Percentiles rank a stretch among this genome's conserved stretches.
Evolutionary conservation across 768 basidiomycete species (phyloP).

Genomic region (Pleurotus djamor): DNA sequence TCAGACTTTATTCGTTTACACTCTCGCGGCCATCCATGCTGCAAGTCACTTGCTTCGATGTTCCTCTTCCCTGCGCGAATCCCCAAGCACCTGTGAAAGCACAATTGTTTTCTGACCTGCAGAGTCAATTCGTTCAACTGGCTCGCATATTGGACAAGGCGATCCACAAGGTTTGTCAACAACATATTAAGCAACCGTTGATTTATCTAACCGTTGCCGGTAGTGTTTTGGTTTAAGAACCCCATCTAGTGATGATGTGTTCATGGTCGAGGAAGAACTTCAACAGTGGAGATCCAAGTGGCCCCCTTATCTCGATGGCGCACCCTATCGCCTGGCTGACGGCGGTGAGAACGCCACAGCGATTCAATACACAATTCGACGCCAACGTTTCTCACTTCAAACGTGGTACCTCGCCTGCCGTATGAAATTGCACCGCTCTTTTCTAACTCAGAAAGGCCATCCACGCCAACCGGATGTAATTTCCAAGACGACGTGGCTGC

Average conservation of each 20-base stretch:
- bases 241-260: constrained; percentile 31
- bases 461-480: constrained; percentile 16
- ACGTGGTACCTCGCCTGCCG: constrained; percentile 46
- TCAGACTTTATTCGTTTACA: constrained; percentile 39
- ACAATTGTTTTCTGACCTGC: constrained; percentile 27
- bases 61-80: constrained; percentile 28
- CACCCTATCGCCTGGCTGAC: constrained; percentile 22
- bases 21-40: constrained; percentile 45
- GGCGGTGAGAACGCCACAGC: constrained; percentile 17
- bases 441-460: constrained; percentile 31
- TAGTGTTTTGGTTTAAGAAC: constrained; percentile 34
- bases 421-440: constrained; percentile 42
- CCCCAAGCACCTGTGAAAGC: constrained; percentile 29
- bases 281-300: constrained; percentile 40
- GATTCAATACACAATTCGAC: constrained; percentile 27
- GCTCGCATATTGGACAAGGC: constrained; percentile 36
- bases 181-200: too few relatives aligned
- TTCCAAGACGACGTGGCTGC: constrained; percentile 22
- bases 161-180: constrained; percentile 32
- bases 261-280: constrained; percentile 40
- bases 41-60: constrained; percentile 30
- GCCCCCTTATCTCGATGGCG: constrained; percentile 36
- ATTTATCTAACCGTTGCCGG: too few relatives aligned
- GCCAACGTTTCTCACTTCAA: constrained; percentile 39
- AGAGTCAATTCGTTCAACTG: constrained; percentile 32